These are phyloP conservation scores for Medicago ruthenica DNA, from an alignment of 306 rosid species.

Conservation along the genomic window DNA sequence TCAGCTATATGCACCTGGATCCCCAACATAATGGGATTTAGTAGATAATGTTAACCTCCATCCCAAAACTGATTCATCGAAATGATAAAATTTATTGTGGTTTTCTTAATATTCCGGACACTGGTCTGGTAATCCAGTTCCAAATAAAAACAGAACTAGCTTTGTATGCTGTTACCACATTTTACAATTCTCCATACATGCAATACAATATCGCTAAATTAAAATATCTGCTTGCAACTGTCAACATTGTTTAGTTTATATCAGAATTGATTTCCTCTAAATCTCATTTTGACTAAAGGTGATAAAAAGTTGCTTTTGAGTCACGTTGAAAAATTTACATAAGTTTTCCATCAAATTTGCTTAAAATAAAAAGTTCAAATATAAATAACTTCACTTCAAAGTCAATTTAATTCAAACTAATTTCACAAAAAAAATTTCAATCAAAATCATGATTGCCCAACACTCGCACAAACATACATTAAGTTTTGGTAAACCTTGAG, in stretches of 20 bases:
- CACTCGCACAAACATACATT: neutral
- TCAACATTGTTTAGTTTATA: neutral
- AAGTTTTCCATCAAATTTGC: neutral
- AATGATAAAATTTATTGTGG: slow-evolving; percentile 1
- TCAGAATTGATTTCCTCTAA: neutral
- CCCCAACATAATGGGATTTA: slow-evolving; percentile 38
- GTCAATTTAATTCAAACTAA: neutral
- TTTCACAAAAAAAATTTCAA: slow-evolving; percentile 2
- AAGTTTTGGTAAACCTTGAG: neutral
- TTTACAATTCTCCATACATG: slow-evolving; percentile 4
- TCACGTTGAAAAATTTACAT: neutral
- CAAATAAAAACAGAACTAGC: neutral
- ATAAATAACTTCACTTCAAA: neutral
- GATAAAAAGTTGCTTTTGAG: neutral
- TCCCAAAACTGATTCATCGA: slow-evolving; percentile 30
- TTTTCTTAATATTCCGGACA: neutral
- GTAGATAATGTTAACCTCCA: slow-evolving; percentile 1
- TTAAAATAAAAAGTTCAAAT: neutral
- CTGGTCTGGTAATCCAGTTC: neutral
- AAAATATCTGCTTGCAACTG: slow-evolving; percentile 3
- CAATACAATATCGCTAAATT: slow-evolving; percentile 9
- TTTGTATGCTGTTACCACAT: slow-evolving; percentile 20
- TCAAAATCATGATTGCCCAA: neutral
- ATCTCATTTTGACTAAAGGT: neutral
- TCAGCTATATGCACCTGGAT: slow-evolving; percentile 88